phyloP scores from a whole-genome alignment of 768 basidiomycete species.

The Exidia glandulosa region DNA sequence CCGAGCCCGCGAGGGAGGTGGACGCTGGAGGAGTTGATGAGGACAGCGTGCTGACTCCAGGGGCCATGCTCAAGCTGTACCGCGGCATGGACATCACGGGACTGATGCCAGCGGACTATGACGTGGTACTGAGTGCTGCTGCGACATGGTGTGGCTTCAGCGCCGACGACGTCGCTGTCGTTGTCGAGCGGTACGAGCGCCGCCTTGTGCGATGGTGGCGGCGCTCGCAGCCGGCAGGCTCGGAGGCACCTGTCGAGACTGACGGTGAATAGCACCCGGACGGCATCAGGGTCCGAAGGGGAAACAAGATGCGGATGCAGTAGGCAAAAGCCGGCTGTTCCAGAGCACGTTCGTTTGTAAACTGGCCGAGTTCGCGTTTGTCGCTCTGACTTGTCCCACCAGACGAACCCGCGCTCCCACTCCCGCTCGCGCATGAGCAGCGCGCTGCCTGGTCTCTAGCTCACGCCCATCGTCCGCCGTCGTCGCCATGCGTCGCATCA shows the following conservation, averaged over 20 bases:
- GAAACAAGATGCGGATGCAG: no score
- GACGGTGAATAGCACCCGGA: no score
- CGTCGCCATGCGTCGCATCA: neutral
- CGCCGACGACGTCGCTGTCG: conserved; percentile 36
- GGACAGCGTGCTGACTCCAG: conserved; percentile 31
- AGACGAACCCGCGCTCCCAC: no score
- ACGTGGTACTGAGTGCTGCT: conserved; percentile 38
- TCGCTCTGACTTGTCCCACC: no score
- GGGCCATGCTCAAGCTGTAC: conserved; percentile 53
- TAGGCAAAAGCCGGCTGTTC: no score
- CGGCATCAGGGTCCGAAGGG: no score
- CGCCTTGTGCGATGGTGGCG: conserved; percentile 44
- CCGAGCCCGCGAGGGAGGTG: neutral
- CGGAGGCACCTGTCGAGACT: neutral
- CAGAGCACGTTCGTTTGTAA: no score
- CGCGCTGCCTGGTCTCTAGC: no score
- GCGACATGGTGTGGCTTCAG: conserved; percentile 46
- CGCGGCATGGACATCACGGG: conserved; percentile 59
- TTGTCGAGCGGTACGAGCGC: conserved; percentile 59
- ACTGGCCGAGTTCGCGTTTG: no score
- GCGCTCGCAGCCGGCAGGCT: neutral
- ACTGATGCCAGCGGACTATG: conserved; percentile 38
- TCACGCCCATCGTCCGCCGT: no score
- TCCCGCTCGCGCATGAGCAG: no score
- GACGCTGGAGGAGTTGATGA: conserved; percentile 5